A percentile compares a stretch with the other conserved stretches of the same genome.
phyloP scores from a whole-genome alignment of 148 eudicot genomes.

The Bassia scoparia region DNA sequence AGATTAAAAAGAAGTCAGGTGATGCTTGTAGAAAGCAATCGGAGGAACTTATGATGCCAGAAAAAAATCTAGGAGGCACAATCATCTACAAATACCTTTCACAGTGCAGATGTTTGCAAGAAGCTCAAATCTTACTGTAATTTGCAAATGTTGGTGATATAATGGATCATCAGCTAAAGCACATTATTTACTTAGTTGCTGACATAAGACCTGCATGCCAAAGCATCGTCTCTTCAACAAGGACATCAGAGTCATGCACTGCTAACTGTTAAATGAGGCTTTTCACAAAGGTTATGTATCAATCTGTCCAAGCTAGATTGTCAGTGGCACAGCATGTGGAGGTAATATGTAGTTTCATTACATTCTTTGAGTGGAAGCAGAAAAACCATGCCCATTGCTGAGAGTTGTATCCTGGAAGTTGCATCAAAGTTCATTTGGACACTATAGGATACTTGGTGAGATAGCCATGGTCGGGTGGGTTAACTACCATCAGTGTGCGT shows the following conservation, averaged over 20 bases:
- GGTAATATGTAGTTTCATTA: background rate
- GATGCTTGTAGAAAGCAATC: slow-evolving; percentile 78
- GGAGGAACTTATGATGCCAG: slow-evolving; percentile 60
- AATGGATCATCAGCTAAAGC: slow-evolving; percentile 24
- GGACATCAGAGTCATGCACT: background rate
- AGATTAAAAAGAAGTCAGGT: slow-evolving; percentile 54
- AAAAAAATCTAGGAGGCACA: slow-evolving; percentile 55
- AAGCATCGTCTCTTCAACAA: slow-evolving; percentile 10
- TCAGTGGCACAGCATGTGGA: slow-evolving; percentile 1
- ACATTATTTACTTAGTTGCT: slow-evolving; percentile 15
- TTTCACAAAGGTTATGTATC: background rate
- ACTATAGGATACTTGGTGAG: slow-evolving; percentile 3
- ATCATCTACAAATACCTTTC: slow-evolving; percentile 59
- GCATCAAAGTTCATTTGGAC: background rate
- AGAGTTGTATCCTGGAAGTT: too few relatives aligned
- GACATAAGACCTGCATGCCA: background rate
- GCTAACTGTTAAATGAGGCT: background rate
- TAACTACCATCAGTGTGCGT: background rate
- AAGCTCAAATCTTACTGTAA: slow-evolving; percentile 45
- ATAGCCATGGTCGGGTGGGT: background rate
- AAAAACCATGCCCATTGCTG: slow-evolving; percentile 8
- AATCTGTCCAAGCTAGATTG: background rate
- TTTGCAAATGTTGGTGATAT: slow-evolving; percentile 20
- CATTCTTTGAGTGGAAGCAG: background rate
- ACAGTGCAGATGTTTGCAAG: slow-evolving; percentile 67